These are phyloP conservation scores for Berkeleyomyces rouxiae DNA, from an alignment of 2,329 filamentous ascomycete species.

Conservation along the genomic window DNA sequence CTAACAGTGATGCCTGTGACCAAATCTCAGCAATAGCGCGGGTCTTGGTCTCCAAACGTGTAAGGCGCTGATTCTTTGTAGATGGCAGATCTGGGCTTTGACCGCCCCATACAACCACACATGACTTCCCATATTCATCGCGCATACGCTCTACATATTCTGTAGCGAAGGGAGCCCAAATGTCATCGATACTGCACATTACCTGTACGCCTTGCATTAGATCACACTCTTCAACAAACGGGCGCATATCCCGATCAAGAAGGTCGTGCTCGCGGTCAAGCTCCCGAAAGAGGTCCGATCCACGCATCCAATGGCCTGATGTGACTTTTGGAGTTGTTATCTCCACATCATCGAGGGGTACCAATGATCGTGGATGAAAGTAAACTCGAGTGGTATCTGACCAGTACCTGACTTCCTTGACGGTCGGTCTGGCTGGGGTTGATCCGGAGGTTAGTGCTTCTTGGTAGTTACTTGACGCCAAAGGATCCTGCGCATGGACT, in stretches of 20 bases:
- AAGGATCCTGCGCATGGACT: conserved; percentile 32
- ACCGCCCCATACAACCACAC: conserved; percentile 78
- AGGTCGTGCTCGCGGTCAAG: conserved; percentile 71
- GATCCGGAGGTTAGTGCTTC: conserved; percentile 58
- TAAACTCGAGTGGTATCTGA: conserved; percentile 89
- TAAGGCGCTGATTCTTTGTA: conserved; percentile 20
- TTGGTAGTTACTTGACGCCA: conserved; percentile 59
- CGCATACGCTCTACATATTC: conserved; percentile 60
- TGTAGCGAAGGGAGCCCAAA: conserved; percentile 63
- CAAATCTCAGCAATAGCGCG: conserved; percentile 53
- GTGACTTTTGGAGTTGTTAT: conserved; percentile 31
- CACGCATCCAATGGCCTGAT: conserved; percentile 64
- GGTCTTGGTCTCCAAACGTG: conserved; percentile 57
- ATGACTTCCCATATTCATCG: conserved; percentile 81
- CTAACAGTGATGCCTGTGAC: conserved; percentile 56
- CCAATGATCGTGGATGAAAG: conserved; percentile 74
- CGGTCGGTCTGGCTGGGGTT: conserved; percentile 44
- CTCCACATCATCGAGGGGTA: conserved; percentile 79
- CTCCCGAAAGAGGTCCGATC: conserved; percentile 56
- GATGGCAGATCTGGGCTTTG: conserved; percentile 29
- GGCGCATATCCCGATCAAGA: conserved; percentile 74
- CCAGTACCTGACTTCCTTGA: conserved; percentile 76
- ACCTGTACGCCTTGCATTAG: conserved; percentile 77
- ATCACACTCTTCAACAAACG: conserved; percentile 86
- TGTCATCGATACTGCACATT: conserved; percentile 55